Percentiles rank a stretch among this genome's conserved stretches.
Conservation (phyloP, 768 basidiomycete genomes). For the Cystobasidiopsis lactophilus region DNA sequence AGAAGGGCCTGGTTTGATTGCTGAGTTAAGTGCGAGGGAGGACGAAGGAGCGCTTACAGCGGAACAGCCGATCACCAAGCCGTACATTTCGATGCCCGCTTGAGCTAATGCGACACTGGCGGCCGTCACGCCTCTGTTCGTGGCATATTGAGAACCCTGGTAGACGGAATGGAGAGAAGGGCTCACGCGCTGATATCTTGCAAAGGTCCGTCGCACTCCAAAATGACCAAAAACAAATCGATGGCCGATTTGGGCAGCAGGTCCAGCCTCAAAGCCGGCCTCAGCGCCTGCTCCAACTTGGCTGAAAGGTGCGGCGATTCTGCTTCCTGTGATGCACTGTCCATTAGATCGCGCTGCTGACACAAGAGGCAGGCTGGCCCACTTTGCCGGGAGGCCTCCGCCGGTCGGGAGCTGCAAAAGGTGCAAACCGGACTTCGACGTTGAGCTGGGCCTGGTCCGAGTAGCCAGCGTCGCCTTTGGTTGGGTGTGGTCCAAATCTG, state of each 20-base stretch:
- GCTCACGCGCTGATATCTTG: not conserved
- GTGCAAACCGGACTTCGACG: slow-evolving; percentile 89
- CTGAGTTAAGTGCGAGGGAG: not conserved
- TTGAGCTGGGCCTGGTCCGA: slow-evolving; percentile 59
- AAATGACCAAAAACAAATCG: slow-evolving; percentile 66
- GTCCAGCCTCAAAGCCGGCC: slow-evolving; percentile 64
- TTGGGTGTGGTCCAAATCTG: slow-evolving; percentile 42
- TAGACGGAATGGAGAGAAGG: not conserved
- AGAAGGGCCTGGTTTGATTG: slow-evolving; percentile 28
- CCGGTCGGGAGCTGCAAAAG: slow-evolving; percentile 60
- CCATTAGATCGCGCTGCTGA: not conserved
- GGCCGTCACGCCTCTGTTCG: slow-evolving; percentile 46
- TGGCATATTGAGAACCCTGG: not conserved
- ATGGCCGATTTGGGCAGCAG: slow-evolving; percentile 82
- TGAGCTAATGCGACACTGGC: slow-evolving; percentile 77
- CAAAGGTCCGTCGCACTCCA: slow-evolving; percentile 7
- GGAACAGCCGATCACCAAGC: slow-evolving; percentile 62
- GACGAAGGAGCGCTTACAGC: slow-evolving; percentile 39
- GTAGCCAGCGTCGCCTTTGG: slow-evolving; percentile 25
- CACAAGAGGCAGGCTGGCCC: slow-evolving; percentile 20
- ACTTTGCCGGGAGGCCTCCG: slow-evolving; percentile 62
- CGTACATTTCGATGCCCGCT: slow-evolving; percentile 77
- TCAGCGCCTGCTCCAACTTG: slow-evolving; percentile 63
- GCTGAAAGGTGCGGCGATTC: slow-evolving; percentile 71
- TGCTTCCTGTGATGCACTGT: slow-evolving; percentile 43